Conservation (phyloP, 306 rosid genomes). For the Casuarina cunninghamiana region DNA sequence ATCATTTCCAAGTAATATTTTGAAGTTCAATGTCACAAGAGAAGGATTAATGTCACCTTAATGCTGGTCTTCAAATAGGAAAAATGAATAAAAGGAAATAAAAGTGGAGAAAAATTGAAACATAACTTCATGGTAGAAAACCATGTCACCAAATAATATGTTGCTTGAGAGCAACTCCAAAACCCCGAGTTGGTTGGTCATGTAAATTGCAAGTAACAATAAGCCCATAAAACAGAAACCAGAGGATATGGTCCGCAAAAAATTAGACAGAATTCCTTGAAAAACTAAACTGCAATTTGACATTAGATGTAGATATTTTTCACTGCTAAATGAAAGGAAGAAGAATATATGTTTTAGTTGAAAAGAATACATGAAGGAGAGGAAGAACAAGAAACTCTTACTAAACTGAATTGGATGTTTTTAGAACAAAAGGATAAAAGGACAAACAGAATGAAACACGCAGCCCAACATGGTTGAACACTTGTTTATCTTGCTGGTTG, state of each 20-base stretch:
- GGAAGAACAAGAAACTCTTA: neutral
- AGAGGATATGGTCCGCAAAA: neutral
- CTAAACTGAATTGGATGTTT: neutral
- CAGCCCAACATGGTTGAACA: neutral
- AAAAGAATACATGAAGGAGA: neutral
- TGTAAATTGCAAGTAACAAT: neutral
- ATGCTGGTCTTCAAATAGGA: neutral
- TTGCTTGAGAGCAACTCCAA: neutral
- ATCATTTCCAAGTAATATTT: neutral
- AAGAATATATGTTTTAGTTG: neutral
- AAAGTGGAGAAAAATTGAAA: constrained; percentile 1
- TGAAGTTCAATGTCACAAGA: neutral
- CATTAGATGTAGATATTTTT: neutral
- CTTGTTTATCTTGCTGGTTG: neutral
- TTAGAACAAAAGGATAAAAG: neutral
- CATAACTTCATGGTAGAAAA: neutral
- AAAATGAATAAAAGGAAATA: constrained; percentile 1
- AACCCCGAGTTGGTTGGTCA: neutral
- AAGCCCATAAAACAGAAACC: neutral
- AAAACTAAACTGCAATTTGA: neutral
- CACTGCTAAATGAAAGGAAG: neutral
- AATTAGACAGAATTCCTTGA: neutral
- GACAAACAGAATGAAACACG: neutral
- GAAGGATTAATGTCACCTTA: neutral
- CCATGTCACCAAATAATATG: neutral